Percentiles rank a stretch among this genome's conserved stretches.
Conservation (phyloP, 2,329 filamentous ascomycete genomes). For the Monosporascus sp. region DNA sequence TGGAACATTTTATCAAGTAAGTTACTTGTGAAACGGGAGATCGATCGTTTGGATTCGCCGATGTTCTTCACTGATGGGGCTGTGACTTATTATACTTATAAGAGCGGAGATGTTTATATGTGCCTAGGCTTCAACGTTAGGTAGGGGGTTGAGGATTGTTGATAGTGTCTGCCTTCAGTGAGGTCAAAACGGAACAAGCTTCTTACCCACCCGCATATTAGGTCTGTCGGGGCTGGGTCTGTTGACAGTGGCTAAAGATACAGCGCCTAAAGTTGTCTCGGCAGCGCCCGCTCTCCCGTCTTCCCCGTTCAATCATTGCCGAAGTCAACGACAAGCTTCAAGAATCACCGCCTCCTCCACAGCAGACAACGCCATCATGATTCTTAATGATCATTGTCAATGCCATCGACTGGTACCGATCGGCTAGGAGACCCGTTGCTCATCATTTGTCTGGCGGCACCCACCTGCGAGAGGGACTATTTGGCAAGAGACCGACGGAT, state of each 20-base stretch:
- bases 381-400: not conserved
- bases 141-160: not conserved
- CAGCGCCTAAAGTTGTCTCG: not conserved
- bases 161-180: not conserved
- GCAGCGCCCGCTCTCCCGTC: not conserved
- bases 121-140: too few relatives aligned
- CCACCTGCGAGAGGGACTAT: not conserved
- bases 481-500: too few relatives aligned
- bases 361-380: not conserved
- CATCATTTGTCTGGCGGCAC: not conserved
- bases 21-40: too few relatives aligned
- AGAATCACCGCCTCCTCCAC: not conserved
- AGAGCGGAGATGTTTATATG: not conserved
- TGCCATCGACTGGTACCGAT: too few relatives aligned
- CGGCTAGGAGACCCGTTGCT: too few relatives aligned
- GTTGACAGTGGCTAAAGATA: not conserved
- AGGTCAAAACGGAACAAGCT: not conserved
- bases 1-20: not conserved
- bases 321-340: not conserved
- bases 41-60: not conserved
- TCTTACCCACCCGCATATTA: not conserved
- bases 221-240: too few relatives aligned
- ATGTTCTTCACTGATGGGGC: not conserved
- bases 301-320: not conserved
- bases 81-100: not conserved